These are phyloP conservation scores for Narthecium ossifragum DNA, from an alignment of 106 monocot species.

Conservation along the genomic window DNA sequence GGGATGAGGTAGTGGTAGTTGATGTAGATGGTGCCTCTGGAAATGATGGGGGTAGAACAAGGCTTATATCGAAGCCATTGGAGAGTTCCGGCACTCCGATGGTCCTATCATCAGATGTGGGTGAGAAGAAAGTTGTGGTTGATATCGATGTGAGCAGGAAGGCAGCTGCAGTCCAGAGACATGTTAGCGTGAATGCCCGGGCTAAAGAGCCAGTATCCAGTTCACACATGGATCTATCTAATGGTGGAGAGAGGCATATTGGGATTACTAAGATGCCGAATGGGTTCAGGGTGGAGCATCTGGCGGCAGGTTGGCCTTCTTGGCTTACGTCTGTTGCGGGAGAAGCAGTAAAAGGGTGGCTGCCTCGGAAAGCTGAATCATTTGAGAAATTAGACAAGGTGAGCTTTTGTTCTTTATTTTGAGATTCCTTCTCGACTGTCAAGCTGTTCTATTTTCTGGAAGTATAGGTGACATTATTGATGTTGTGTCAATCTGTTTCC, in stretches of 20 bases:
- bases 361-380: conserved; percentile 37
- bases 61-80: neutral
- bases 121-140: neutral
- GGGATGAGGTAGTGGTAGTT: conserved; percentile 3
- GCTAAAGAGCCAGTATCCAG: neutral
- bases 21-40: neutral
- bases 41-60: neutral
- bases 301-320: conserved; percentile 30
- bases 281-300: conserved; percentile 25
- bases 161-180: neutral
- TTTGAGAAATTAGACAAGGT: conserved; percentile 63
- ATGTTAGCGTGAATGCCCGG: neutral
- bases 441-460: neutral
- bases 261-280: conserved; percentile 18
- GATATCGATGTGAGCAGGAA: neutral
- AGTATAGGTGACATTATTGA: neutral
- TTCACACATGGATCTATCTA: neutral
- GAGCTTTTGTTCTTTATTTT: neutral
- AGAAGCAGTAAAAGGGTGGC: conserved; percentile 50
- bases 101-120: neutral
- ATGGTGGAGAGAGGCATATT: neutral
- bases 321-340: conserved; percentile 38
- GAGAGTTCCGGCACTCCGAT: neutral
- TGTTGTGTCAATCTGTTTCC: too few relatives aligned
- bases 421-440: neutral